phyloP scores from a whole-genome alignment of 2,329 filamentous ascomycete genomes.

The Rhynchosporium agropyri region DNA sequence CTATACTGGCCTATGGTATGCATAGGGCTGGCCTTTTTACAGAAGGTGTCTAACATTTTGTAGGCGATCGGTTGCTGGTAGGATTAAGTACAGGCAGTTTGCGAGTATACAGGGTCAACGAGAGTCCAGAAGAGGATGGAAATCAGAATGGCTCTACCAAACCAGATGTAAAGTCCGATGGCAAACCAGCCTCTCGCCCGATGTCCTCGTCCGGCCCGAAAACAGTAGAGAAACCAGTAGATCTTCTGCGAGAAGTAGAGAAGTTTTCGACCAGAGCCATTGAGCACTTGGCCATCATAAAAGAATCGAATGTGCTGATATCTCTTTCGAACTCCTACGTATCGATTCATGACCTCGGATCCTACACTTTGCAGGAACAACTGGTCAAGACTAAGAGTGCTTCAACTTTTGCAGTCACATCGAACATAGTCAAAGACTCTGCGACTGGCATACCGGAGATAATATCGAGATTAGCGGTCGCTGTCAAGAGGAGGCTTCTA shows the following conservation, averaged over 20 bases:
- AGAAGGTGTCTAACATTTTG: constrained; percentile 26
- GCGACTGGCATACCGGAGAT: constrained; percentile 89
- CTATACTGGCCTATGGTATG: constrained; percentile 84
- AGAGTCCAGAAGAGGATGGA: constrained; percentile 50
- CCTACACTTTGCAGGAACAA: constrained; percentile 79
- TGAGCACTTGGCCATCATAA: constrained; percentile 93
- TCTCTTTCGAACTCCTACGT: constrained; percentile 89
- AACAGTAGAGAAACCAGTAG: constrained; percentile 77
- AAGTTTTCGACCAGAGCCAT: constrained; percentile 90
- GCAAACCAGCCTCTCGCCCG: constrained; percentile 35
- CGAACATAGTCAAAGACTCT: constrained; percentile 89
- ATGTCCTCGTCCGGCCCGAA: constrained; percentile 45
- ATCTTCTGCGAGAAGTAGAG: constrained; percentile 88
- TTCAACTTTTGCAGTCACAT: constrained; percentile 87
- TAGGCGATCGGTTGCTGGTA: constrained; percentile 87
- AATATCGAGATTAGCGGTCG: constrained; percentile 87
- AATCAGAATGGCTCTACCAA: constrained; percentile 45
- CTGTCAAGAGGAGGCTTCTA: constrained; percentile 85
- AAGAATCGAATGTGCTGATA: constrained; percentile 88
- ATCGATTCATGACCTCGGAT: constrained; percentile 85
- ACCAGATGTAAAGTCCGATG: constrained; percentile 39
- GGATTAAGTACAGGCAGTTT: constrained; percentile 88
- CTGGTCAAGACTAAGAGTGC: constrained; percentile 85
- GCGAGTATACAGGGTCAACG: constrained; percentile 89
- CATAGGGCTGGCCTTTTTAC: constrained; percentile 3